These are phyloP conservation scores for Taphrina deformans DNA, from an alignment of 1,139 yeast species.

Conservation along the genomic window DNA sequence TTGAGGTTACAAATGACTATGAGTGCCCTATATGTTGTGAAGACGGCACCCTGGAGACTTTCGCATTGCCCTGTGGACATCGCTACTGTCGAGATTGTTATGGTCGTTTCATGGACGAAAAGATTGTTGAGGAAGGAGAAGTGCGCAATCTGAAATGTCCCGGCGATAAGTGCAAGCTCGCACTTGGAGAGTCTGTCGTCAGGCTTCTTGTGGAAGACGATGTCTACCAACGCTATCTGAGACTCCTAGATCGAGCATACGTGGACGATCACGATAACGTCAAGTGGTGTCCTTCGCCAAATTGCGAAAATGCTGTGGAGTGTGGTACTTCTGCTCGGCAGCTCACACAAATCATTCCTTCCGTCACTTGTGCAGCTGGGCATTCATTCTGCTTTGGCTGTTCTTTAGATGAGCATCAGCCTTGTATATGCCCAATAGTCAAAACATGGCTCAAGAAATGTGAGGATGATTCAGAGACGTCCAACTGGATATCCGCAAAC, in stretches of 20 bases:
- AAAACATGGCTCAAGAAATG: slow-evolving; percentile 76
- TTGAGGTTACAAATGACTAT: slow-evolving; percentile 44
- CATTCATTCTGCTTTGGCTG: slow-evolving; percentile 83
- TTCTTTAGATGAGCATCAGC: slow-evolving; percentile 66
- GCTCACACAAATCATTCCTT: slow-evolving; percentile 53
- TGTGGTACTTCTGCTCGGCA: slow-evolving; percentile 48
- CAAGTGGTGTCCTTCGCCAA: slow-evolving; percentile 87
- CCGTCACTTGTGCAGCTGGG: slow-evolving; percentile 64
- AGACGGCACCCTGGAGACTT: slow-evolving; percentile 50
- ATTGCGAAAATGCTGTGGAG: slow-evolving; percentile 66
- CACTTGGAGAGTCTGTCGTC: slow-evolving; percentile 46
- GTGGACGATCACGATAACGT: slow-evolving; percentile 57
- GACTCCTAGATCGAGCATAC: slow-evolving; percentile 48
- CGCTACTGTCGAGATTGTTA: slow-evolving; percentile 70
- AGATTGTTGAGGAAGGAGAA: slow-evolving; percentile 55
- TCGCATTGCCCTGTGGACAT: slow-evolving; percentile 67
- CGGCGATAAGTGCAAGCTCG: slow-evolving; percentile 49
- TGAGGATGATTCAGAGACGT: slow-evolving; percentile 82
- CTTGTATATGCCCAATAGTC: slow-evolving; percentile 74
- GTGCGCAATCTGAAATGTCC: slow-evolving; percentile 62
- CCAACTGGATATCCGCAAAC: slow-evolving; percentile 84
- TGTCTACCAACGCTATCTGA: slow-evolving; percentile 41
- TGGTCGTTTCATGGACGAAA: slow-evolving; percentile 56
- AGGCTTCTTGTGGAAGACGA: slow-evolving; percentile 45
- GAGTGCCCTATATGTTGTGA: slow-evolving; percentile 74